These are phyloP conservation scores for Endocladia muricata DNA, from an alignment of 31 red algal species.

Conservation along the genomic window DNA sequence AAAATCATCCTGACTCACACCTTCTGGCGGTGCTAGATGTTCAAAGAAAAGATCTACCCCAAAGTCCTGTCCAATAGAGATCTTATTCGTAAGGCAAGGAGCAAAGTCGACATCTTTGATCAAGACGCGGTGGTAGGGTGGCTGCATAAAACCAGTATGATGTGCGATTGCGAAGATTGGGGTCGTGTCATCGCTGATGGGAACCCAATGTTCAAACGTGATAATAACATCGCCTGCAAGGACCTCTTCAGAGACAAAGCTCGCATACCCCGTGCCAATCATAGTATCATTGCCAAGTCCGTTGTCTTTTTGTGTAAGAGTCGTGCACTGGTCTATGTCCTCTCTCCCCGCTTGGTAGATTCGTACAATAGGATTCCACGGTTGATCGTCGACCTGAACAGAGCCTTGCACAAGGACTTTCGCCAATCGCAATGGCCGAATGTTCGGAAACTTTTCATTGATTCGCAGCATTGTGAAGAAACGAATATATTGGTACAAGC, in stretches of 20 bases:
- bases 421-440: conserved; percentile 48
- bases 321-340: conserved; percentile 42
- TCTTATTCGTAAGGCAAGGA: conserved; percentile 48
- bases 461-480: conserved; percentile 74
- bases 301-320: conserved; percentile 49
- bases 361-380: conserved; percentile 83
- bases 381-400: conserved; percentile 56
- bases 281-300: conserved; percentile 27
- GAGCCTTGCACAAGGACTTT: conserved; percentile 74
- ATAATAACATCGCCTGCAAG: conserved; percentile 73
- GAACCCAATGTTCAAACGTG: conserved; percentile 86
- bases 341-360: conserved; percentile 55
- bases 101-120: conserved; percentile 67
- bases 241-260: conserved; percentile 63
- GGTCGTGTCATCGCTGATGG: conserved; percentile 64
- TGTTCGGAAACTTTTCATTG: conserved; percentile 41
- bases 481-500: conserved; percentile 56
- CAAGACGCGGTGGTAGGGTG: conserved; percentile 54
- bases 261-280: conserved; percentile 72
- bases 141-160: conserved; percentile 70
- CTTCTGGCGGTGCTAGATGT: conserved; percentile 33
- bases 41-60: conserved; percentile 78
- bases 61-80: conserved; percentile 48
- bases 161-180: conserved; percentile 80
- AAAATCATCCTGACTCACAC: conserved; percentile 35